Base-by-base conservation (phyloP, 495 filamentous ascomycete species). In the Daldinia caldariorum region DNA sequence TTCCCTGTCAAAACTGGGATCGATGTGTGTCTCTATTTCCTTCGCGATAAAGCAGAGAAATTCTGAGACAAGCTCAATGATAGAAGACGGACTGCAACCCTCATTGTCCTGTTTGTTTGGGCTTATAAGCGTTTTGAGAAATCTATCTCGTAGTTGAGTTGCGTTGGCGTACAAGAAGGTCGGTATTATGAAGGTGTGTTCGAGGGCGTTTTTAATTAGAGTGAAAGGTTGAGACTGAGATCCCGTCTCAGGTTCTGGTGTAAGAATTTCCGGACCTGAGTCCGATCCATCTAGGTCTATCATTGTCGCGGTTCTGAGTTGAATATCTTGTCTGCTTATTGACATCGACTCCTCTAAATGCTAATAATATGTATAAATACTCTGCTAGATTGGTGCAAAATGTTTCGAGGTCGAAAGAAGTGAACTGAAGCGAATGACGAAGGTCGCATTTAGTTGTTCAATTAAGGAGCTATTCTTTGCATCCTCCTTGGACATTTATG, bases 91-190 rank as follows among this genome's bases (percentile, higher is more conserved):
- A 79, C 92, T 91, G 64, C 94, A 91, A 73, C 92, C 91, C 70
- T 91, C 89, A 43, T 91, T 91, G 70, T 92, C 85, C 79, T 93
- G 92, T 76, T 92, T 91, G 76, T 90, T 95, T 37, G 92, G 87
- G 65, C 85, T 81, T 45, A 90, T 90, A 71, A 96, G 86, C 18
- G 90, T 89, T 20, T 88, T 82, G 37, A 86, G 85, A 79, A 96
- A 95, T 61, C 83, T 83, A 66, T 94, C 91, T 81, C 91, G 89
- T 72, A 94, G 83, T 78, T 93, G 90, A 35, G 88, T 87, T 69
- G 92, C 92, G 75, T 90, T 91, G 81, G 92, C 94, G 79, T 95
- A 92, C 66, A 94, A 81, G 43, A 88, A 89, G 59, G 93, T 94
- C 13, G 92, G 92, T 69, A 96, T 90, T 63, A 94, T 87, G 80